Evolutionary conservation across 2,329 filamentous ascomycete genomes (phyloP).

Genomic region (Coniochaeta ligniaria): DNA sequence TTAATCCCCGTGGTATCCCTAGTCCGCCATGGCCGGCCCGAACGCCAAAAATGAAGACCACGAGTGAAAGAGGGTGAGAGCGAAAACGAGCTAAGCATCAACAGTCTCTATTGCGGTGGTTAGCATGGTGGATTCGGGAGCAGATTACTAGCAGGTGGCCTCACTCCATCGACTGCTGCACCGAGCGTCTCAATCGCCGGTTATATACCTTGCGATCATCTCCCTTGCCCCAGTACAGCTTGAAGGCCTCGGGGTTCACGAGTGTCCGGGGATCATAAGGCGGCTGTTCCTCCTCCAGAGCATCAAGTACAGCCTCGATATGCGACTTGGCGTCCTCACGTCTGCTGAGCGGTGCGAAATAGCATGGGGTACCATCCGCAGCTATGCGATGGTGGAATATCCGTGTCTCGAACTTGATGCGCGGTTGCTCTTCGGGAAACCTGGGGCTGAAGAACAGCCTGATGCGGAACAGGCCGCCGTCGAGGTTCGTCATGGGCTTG

Average conservation of each 20-base stretch:
- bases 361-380: constrained; percentile 73
- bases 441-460: constrained; percentile 71
- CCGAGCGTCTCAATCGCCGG: constrained; percentile 69
- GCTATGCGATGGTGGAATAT: constrained; percentile 88
- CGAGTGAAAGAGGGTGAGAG: not conserved
- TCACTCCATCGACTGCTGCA: constrained; percentile 61
- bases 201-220: constrained; percentile 82
- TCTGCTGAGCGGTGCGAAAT: constrained; percentile 54
- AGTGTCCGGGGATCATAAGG: constrained; percentile 85
- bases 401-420: constrained; percentile 70
- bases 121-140: not conserved
- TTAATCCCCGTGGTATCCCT: not conserved
- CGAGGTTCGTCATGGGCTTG: constrained; percentile 84
- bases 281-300: constrained; percentile 81
- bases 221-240: constrained; percentile 74
- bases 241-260: constrained; percentile 79
- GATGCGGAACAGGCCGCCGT: constrained; percentile 83
- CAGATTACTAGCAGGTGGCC: constrained; percentile 11
- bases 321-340: constrained; percentile 75
- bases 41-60: not conserved
- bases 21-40: not conserved
- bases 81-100: not conserved
- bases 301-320: constrained; percentile 72
- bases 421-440: constrained; percentile 84
- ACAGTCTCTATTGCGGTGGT: not conserved